Base-by-base conservation (phyloP, 495 filamentous ascomycete species). In the Hypoxylon cercidicola region DNA sequence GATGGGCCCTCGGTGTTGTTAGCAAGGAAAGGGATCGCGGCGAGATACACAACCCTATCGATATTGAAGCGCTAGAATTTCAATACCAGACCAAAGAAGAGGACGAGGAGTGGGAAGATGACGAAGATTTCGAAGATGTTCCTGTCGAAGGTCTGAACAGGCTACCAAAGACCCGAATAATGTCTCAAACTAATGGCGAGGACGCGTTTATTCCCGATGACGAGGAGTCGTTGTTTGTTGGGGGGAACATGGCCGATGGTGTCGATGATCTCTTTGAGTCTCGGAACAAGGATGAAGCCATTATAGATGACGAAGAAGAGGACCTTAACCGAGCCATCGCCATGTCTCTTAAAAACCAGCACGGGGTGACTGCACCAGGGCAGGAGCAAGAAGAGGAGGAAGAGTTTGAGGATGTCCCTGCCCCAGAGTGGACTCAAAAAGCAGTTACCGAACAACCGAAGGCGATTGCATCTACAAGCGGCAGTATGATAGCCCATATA, bases 1-100 rank as follows among this genome's bases (percentile, higher is more conserved):
- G 95, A n/a, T 99, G 93, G 93, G 93, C 93, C 1, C 79, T 99
- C 11, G 95, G 95, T 41, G 95, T 99, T 34, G 93, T 99, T 18
- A 90, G 88, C 23, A 90, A 78, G 45, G 85, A 92, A 41, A 96
- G 90, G 70, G 84, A 90, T 34, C 83, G 86, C 50, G 92, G 92
- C 0, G 80, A 89, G 39, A 82, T 85, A 46, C 87, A 88, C 51
- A 93, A 89, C 70, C 94, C 95, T 1, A 98, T 99, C 59, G 91
- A 97, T 76, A 85, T 98, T 13, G 94, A 98, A 69, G 84, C 83
- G 34, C 72, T 91, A 47, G 89, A 87, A 16, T 75, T 85, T 18
- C 82, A 85, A 44, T 83, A 79, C 32, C 82, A 88, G 48, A 77
- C 78, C 6, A 79, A 78, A 45, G 81, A 84, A 1, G 82, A 85